Evolutionary conservation across 306 rosid genomes (phyloP).

Genomic region (Coriaria nepalensis): DNA sequence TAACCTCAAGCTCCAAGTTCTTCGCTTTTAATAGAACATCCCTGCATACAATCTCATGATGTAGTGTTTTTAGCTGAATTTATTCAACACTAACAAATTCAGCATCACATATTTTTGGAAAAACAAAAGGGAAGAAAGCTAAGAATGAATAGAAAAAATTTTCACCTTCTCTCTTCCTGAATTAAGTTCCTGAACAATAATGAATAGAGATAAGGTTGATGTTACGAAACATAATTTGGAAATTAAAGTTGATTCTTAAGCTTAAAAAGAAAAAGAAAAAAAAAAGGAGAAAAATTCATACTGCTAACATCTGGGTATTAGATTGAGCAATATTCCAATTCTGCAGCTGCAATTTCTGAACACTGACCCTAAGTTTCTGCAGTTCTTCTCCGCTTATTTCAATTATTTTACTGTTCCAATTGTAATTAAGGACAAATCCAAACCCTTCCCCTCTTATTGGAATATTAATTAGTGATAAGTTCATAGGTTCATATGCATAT

Average conservation of each 20-base stretch:
- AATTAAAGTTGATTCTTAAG: neutral
- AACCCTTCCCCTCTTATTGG: neutral
- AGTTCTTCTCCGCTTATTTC: constrained; percentile 56
- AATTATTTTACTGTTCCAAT: constrained; percentile 38
- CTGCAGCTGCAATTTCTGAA: constrained; percentile 69
- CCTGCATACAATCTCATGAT: constrained; percentile 62
- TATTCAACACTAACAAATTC: neutral
- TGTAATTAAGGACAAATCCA: constrained; percentile 20
- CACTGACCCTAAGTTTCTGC: constrained; percentile 36
- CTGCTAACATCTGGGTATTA: constrained; percentile 64
- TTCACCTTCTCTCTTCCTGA: constrained; percentile 58
- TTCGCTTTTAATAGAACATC: constrained; percentile 52
- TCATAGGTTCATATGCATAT: neutral
- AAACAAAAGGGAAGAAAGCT: neutral
- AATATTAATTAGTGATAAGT: neutral
- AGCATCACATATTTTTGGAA: neutral
- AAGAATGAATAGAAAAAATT: constrained; percentile 12
- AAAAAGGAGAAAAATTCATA: constrained; percentile 7
- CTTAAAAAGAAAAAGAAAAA: neutral
- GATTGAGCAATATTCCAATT: constrained; percentile 84
- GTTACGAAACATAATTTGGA: neutral
- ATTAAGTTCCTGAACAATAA: constrained; percentile 58
- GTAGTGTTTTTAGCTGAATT: constrained; percentile 51
- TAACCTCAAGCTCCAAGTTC: constrained; percentile 27
- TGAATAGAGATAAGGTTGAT: neutral